These are phyloP conservation scores for Penicillium sp. DNA, from an alignment of 2,329 filamentous ascomycete genomes.

Conservation along the genomic window DNA sequence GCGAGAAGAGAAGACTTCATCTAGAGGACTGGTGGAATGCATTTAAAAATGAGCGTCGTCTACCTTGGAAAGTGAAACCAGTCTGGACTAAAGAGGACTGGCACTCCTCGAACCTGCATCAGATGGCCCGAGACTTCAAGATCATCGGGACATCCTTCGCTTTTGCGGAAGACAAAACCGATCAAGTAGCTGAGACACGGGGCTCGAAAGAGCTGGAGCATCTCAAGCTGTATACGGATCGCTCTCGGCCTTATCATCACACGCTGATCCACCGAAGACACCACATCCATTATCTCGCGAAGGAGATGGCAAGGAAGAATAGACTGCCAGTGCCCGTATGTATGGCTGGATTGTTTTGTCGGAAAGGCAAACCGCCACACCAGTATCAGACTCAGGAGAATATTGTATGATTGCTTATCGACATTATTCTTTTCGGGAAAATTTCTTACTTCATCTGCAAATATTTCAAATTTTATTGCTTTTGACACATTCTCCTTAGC, in stretches of 20 bases:
- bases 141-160: slow-evolving; percentile 28
- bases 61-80: slow-evolving; percentile 23
- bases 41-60: slow-evolving; percentile 22
- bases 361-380: slow-evolving; percentile 15
- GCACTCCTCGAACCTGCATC: slow-evolving; percentile 24
- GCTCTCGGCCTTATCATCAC: slow-evolving; percentile 21
- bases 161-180: slow-evolving; percentile 20
- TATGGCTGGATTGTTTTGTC: slow-evolving; percentile 16
- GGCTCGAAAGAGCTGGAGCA: slow-evolving; percentile 2
- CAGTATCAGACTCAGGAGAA: neutral
- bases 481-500: no score
- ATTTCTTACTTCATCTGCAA: neutral
- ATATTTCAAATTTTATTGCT: neutral
- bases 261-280: slow-evolving; percentile 19
- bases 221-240: slow-evolving; percentile 23
- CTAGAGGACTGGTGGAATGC: slow-evolving; percentile 26
- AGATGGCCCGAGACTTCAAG: slow-evolving; percentile 22
- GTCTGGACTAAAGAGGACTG: slow-evolving; percentile 21
- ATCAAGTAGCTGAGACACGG: slow-evolving; percentile 12
- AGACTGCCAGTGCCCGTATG: slow-evolving; percentile 12
- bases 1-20: slow-evolving; percentile 19
- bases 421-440: neutral
- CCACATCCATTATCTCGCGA: slow-evolving; percentile 22
- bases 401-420: neutral
- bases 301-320: slow-evolving; percentile 21